These are phyloP conservation scores for Pythium vanterpoolii DNA, from an alignment of 352 stramenopile genomes.

Conservation along the genomic window DNA sequence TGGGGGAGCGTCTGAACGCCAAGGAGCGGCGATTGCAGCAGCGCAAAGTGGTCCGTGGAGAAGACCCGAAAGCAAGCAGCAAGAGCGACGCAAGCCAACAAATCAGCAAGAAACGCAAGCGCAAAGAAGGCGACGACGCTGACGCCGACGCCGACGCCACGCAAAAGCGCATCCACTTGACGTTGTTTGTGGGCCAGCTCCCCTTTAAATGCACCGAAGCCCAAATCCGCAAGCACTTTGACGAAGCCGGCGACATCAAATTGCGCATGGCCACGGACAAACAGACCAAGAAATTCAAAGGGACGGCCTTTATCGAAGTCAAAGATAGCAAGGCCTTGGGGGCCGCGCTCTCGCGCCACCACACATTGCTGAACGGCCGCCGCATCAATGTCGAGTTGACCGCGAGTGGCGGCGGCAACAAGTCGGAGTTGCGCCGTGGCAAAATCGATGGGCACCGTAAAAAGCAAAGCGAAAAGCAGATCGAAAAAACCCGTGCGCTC, in stretches of 20 bases:
- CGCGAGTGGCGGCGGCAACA: slow-evolving; percentile 74
- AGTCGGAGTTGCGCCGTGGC: slow-evolving; percentile 66
- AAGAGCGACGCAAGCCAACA: slow-evolving; percentile 21
- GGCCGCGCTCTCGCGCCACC: slow-evolving; percentile 71
- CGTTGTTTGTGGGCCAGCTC: slow-evolving; percentile 81
- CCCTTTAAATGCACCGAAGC: slow-evolving; percentile 70
- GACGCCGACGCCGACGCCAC: slow-evolving; percentile 29
- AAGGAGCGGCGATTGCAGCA: slow-evolving; percentile 55
- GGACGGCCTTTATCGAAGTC: slow-evolving; percentile 85
- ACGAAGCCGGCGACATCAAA: slow-evolving; percentile 68
- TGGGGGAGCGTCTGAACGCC: slow-evolving; percentile 33
- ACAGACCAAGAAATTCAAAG: slow-evolving; percentile 78
- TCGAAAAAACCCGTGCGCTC: slow-evolving; percentile 79
- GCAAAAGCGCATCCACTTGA: slow-evolving; percentile 83
- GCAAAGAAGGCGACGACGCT: slow-evolving; percentile 25
- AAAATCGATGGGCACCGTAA: slow-evolving; percentile 72
- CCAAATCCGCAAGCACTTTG: slow-evolving; percentile 67
- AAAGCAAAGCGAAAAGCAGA: slow-evolving; percentile 81
- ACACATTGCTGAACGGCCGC: slow-evolving; percentile 73
- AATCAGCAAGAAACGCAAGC: slow-evolving; percentile 52
- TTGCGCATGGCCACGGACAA: slow-evolving; percentile 85
- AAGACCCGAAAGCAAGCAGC: slow-evolving; percentile 29
- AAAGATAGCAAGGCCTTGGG: slow-evolving; percentile 79
- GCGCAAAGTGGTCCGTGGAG: slow-evolving; percentile 38
- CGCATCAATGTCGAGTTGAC: slow-evolving; percentile 89